A percentile compares a stretch with the other conserved stretches of the same genome.
Evolutionary conservation across 225 moss, liverwort and hornwort species (phyloP).

Genomic region (Pseudisothecium myosuroides): DNA sequence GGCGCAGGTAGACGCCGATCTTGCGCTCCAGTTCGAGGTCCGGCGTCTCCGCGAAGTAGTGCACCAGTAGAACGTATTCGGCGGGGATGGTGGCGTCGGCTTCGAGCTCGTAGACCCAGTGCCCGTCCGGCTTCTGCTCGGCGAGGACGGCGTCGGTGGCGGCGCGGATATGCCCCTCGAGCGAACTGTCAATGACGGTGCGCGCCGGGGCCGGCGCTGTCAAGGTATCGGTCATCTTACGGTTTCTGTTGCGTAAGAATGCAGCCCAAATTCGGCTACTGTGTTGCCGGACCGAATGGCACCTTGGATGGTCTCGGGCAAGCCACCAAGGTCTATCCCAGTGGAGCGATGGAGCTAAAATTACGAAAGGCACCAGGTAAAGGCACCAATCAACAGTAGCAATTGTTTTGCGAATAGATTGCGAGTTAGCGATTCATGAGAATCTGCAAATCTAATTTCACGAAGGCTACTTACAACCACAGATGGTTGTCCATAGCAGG

Average conservation of each 20-base stretch:
- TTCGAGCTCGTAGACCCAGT: neutral
- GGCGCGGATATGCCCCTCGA: neutral
- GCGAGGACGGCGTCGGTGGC: neutral
- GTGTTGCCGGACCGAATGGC: no score
- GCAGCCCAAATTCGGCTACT: no score
- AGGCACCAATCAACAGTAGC: neutral
- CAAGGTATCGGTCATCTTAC: no score
- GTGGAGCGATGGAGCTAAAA: slow-evolving; percentile 48
- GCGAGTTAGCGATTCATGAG: neutral
- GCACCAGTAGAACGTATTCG: no score
- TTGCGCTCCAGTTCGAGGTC: no score
- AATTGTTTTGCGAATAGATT: neutral
- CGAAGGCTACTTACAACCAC: neutral
- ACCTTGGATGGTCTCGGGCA: no score
- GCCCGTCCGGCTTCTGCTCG: neutral
- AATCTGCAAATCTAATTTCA: neutral
- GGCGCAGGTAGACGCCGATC: no score
- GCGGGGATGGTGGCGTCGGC: no score
- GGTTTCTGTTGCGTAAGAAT: no score
- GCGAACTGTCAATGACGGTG: neutral
- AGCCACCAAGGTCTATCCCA: slow-evolving; percentile 32
- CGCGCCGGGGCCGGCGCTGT: no score
- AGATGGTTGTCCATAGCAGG: neutral
- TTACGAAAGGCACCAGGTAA: slow-evolving; percentile 23
- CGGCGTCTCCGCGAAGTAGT: no score